These are phyloP conservation scores for Fraxinus paxiana DNA, from an alignment of 305 asterid genomes.

Conservation along the genomic window DNA sequence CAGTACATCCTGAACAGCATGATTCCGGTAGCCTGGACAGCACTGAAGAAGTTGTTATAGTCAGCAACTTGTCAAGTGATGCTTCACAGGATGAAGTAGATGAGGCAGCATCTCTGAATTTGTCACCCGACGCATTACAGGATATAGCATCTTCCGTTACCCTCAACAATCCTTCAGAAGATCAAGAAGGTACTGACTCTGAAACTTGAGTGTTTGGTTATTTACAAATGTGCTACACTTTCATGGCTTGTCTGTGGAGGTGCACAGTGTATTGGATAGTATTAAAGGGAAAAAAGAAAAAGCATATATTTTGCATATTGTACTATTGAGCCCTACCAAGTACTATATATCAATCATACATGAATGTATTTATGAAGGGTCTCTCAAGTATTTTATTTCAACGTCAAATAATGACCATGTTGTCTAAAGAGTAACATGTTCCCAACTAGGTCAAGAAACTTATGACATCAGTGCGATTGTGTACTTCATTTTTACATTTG, in stretches of 20 bases:
- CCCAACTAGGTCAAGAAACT: not conserved
- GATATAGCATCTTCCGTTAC: slow-evolving; percentile 9
- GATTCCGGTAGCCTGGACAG: not conserved
- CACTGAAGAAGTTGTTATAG: not conserved
- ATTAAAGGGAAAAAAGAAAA: not conserved
- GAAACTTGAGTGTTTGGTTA: not conserved
- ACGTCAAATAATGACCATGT: not conserved
- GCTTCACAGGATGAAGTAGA: slow-evolving; percentile 15
- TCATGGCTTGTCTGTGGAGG: not conserved
- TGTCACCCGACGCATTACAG: slow-evolving; percentile 8
- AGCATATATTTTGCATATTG: not conserved
- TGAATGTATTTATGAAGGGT: not conserved
- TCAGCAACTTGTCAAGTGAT: not conserved
- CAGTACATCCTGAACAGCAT: slow-evolving; percentile 18
- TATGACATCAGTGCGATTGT: not conserved
- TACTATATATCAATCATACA: not conserved
- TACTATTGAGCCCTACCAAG: not conserved
- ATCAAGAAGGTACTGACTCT: not conserved
- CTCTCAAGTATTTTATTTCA: too few species aligned
- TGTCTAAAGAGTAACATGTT: not conserved
- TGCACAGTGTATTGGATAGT: not conserved
- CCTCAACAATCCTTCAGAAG: not conserved
- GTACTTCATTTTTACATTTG: not conserved
- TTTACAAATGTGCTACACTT: not conserved
- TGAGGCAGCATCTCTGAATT: not conserved